phyloP scores from a whole-genome alignment of 2,329 filamentous ascomycete genomes.

The Alternaria infectoria region DNA sequence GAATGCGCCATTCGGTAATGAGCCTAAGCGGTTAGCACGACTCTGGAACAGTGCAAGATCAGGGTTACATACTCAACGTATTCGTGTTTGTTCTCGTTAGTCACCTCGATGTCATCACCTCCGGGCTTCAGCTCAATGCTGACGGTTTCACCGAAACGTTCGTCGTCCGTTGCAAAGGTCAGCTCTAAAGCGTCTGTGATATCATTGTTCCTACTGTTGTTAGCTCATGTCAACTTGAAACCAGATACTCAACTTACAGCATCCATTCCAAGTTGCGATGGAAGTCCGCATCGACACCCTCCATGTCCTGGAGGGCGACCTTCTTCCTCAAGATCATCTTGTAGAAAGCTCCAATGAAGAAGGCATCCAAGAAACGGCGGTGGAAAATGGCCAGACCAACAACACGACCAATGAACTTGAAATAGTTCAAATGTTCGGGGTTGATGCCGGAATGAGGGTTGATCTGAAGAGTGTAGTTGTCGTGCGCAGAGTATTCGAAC shows the following conservation, averaged over 20 bases:
- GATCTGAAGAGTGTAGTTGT: conserved; percentile 99
- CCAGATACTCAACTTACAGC: conserved; percentile 59
- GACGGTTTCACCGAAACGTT: conserved; percentile 92
- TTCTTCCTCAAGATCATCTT: conserved; percentile 98
- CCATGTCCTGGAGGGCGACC: conserved; percentile 92
- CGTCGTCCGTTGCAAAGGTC: conserved; percentile 96
- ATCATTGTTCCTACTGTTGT: conserved; percentile 75
- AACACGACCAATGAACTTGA: conserved; percentile 98
- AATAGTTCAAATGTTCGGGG: conserved; percentile 98
- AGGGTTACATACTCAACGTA: conserved; percentile 78
- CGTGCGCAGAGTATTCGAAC: conserved; percentile 98
- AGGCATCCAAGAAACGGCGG: conserved; percentile 93
- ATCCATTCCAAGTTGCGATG: conserved; percentile 97
- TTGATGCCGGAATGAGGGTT: conserved; percentile 99
- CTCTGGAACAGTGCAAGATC: background rate
- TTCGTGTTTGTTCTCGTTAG: conserved; percentile 98
- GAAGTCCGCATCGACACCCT: conserved; percentile 97
- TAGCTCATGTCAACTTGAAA: background rate
- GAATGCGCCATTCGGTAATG: conserved; percentile 98
- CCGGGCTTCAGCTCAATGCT: conserved; percentile 92
- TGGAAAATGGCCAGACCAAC: conserved; percentile 98
- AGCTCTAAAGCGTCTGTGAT: conserved; percentile 94
- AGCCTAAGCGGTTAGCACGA: conserved; percentile 58
- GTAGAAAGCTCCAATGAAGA: conserved; percentile 98
- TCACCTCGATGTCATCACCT: conserved; percentile 91